phyloP scores from a whole-genome alignment of 2,329 filamentous ascomycete genomes.

The Tolypocladium inflatum region DNA sequence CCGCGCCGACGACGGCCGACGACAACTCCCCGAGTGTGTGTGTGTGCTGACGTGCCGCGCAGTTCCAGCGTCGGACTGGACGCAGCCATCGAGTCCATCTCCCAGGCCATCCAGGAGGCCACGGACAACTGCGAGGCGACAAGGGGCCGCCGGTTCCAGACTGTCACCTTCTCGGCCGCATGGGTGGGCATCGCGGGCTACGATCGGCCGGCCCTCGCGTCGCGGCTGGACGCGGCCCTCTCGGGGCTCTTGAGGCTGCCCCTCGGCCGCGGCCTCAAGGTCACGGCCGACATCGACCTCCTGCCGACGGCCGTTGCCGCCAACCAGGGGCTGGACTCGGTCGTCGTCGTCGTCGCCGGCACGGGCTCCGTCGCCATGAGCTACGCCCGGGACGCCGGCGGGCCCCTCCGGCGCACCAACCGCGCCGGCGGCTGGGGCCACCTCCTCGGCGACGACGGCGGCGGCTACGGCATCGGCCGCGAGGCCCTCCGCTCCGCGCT shows the following conservation, averaged over 20 bases:
- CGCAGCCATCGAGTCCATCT: slow-evolving; percentile 15
- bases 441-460: slow-evolving; percentile 32
- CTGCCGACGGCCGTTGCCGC: slow-evolving; percentile 17
- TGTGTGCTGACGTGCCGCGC: background rate
- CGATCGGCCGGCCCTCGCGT: slow-evolving; percentile 21
- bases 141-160: background rate
- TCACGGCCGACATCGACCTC: slow-evolving; percentile 31
- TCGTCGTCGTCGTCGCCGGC: slow-evolving; percentile 29
- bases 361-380: slow-evolving; percentile 33
- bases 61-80: slow-evolving; percentile 17
- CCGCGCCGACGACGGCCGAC: background rate
- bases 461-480: slow-evolving; percentile 28
- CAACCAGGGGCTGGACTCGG: slow-evolving; percentile 9
- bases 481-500: slow-evolving; percentile 24
- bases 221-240: slow-evolving; percentile 15
- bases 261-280: slow-evolving; percentile 9
- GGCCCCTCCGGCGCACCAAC: slow-evolving; percentile 15
- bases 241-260: slow-evolving; percentile 16
- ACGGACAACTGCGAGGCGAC: slow-evolving; percentile 1
- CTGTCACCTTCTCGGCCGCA: slow-evolving; percentile 15
- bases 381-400: slow-evolving; percentile 14
- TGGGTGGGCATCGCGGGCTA: slow-evolving; percentile 32
- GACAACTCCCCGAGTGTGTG: no score
- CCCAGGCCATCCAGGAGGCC: slow-evolving; percentile 15
- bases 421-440: slow-evolving; percentile 33